Evolutionary conservation across 148 eudicot genomes (phyloP).

Genomic region (Chenopodium quinoa): DNA sequence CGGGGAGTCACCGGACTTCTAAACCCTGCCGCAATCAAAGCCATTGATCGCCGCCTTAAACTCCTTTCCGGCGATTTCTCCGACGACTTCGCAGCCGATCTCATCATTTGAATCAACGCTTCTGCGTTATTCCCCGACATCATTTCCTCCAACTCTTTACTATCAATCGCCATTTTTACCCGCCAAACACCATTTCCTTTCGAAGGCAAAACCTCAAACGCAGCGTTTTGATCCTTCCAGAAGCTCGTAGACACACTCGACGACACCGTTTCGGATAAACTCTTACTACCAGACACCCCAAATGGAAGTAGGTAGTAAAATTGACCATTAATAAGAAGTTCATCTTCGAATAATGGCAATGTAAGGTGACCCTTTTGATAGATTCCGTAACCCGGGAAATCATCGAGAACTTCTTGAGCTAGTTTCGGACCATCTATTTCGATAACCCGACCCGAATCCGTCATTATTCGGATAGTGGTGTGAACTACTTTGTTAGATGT

Average conservation of each 20-base stretch:
- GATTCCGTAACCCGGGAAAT: conserved; percentile 54
- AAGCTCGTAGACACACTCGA: conserved; percentile 25
- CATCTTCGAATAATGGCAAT: conserved; percentile 38
- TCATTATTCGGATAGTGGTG: conserved; percentile 37
- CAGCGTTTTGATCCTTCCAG: conserved; percentile 21
- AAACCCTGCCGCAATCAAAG: conserved; percentile 5
- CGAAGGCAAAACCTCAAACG: conserved; percentile 41
- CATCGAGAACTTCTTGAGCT: conserved; percentile 38
- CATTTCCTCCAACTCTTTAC: conserved; percentile 55
- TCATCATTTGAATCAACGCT: conserved; percentile 64
- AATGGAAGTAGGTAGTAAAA: conserved; percentile 50
- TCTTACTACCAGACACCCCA: not conserved
- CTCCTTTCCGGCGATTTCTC: not conserved
- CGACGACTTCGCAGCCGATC: conserved; percentile 37
- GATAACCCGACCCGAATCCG: conserved; percentile 43
- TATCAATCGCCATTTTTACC: conserved; percentile 55
- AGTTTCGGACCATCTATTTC: conserved; percentile 37
- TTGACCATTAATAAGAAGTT: conserved; percentile 34
- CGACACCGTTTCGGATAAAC: not conserved
- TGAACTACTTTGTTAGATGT: conserved; percentile 13
- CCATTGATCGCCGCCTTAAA: conserved; percentile 15
- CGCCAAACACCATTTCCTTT: conserved; percentile 65
- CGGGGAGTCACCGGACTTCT: not conserved
- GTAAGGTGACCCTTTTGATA: conserved; percentile 28
- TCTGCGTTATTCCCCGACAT: conserved; percentile 47